A percentile compares a stretch with the other conserved stretches of the same genome.
Conservation (phyloP, 345 rosid species). For the Aegle marmelos region DNA sequence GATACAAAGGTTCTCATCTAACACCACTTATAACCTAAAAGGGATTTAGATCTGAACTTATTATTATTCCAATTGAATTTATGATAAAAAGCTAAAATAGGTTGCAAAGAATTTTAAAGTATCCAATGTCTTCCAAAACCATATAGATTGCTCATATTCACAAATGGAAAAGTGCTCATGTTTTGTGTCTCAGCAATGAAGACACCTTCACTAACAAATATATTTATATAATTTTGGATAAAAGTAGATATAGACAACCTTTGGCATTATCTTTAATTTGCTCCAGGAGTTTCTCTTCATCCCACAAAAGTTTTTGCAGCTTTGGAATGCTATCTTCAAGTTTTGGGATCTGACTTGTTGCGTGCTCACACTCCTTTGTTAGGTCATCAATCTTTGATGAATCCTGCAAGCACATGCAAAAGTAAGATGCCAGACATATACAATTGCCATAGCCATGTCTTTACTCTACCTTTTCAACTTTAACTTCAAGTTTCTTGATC, state of each 20-base stretch:
- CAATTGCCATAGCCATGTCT: constrained; percentile 7
- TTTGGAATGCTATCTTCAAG: constrained; percentile 77
- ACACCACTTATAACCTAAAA: background rate
- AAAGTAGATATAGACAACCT: constrained; percentile 41
- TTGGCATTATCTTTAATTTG: constrained; percentile 72
- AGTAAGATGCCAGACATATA: constrained; percentile 24
- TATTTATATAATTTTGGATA: constrained; percentile 2
- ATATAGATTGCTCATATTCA: constrained; percentile 1
- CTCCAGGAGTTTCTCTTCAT: constrained; percentile 76
- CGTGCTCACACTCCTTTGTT: constrained; percentile 65
- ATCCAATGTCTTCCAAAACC: background rate
- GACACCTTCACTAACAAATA: background rate
- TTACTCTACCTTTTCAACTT: constrained; percentile 64
- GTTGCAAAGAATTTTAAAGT: background rate
- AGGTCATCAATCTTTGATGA: constrained; percentile 55
- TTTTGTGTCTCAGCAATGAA: constrained; percentile 3
- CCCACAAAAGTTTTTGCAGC: constrained; percentile 57
- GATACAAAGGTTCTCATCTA: background rate
- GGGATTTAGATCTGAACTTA: background rate
- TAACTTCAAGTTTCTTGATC: constrained; percentile 89
- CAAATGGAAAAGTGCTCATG: too few relatives aligned
- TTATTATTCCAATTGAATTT: background rate
- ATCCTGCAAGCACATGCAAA: constrained; percentile 50
- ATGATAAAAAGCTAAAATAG: background rate
- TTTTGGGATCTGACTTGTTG: constrained; percentile 61